Conservation (phyloP, 108 stramenopile species). For the Pseudonitzschia pungens region DNA sequence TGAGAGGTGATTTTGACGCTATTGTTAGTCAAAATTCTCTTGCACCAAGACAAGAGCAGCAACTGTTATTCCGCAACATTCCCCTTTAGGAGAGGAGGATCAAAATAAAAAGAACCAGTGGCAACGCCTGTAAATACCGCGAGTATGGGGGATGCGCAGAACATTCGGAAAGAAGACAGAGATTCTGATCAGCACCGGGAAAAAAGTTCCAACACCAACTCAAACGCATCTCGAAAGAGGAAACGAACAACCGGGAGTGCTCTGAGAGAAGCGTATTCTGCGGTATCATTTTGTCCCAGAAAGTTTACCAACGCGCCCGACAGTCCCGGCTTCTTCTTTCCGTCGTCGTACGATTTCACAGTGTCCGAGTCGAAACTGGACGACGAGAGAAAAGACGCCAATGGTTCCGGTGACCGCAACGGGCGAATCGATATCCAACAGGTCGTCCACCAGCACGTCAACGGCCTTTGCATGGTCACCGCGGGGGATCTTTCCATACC, state of each 20-base stretch:
- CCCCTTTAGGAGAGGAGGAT: not conserved
- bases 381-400: not conserved
- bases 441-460: slow-evolving; percentile 72
- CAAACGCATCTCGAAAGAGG: slow-evolving; percentile 15
- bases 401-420: not conserved
- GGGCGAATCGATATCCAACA: not conserved
- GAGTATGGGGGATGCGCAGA: not conserved
- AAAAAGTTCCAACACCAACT: not conserved
- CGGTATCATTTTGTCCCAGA: slow-evolving; percentile 11
- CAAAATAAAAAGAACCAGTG: not conserved
- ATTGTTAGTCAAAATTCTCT: no score
- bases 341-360: slow-evolving; percentile 2
- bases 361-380: not conserved
- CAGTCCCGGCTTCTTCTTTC: slow-evolving; percentile 13
- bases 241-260: slow-evolving; percentile 21
- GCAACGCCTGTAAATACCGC: not conserved
- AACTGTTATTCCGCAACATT: no score
- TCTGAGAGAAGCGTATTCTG: slow-evolving; percentile 14
- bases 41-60: no score
- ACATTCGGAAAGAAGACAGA: not conserved
- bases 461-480: slow-evolving; percentile 75
- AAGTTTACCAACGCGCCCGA: slow-evolving; percentile 3
- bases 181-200: not conserved
- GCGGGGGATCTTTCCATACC: slow-evolving; percentile 34
- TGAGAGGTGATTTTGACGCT: no score